A percentile compares a stretch with the other conserved stretches of the same genome.
Evolutionary conservation across 1,139 yeast species (phyloP).

Genomic region (Scheffersomyces segobiensis): DNA sequence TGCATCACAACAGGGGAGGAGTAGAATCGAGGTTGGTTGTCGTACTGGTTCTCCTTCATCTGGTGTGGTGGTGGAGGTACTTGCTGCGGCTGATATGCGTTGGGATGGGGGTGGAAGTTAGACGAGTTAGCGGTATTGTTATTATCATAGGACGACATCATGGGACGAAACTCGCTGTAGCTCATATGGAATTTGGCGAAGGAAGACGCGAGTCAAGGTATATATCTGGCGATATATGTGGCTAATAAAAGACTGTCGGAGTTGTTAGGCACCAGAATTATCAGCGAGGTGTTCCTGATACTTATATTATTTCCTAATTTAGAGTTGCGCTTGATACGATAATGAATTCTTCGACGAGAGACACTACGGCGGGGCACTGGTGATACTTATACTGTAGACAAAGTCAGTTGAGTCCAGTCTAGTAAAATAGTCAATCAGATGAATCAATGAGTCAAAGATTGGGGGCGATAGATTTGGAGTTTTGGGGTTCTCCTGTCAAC

Average conservation of each 20-base stretch:
- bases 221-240: background rate
- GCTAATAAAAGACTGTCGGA: background rate
- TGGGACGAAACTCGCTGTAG: background rate
- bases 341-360: background rate
- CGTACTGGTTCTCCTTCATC: conserved; percentile 9
- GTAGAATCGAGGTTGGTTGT: conserved; percentile 20
- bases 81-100: conserved; percentile 1
- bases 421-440: background rate
- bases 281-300: background rate
- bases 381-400: background rate
- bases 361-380: background rate
- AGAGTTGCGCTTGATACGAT: background rate
- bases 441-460: background rate
- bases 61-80: conserved; percentile 2
- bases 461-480: background rate
- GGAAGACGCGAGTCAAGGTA: background rate
- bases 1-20: conserved; percentile 22
- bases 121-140: conserved; percentile 1
- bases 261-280: background rate
- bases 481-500: background rate
- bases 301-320: no score
- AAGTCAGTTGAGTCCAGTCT: background rate
- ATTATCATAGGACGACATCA: conserved; percentile 2
- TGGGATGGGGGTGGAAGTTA: background rate
- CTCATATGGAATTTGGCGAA: background rate